A percentile compares a stretch with the other conserved stretches of the same genome.
phyloP scores from a whole-genome alignment of 371 early-diverging fungal species.

The Nematocida parisii region DNA sequence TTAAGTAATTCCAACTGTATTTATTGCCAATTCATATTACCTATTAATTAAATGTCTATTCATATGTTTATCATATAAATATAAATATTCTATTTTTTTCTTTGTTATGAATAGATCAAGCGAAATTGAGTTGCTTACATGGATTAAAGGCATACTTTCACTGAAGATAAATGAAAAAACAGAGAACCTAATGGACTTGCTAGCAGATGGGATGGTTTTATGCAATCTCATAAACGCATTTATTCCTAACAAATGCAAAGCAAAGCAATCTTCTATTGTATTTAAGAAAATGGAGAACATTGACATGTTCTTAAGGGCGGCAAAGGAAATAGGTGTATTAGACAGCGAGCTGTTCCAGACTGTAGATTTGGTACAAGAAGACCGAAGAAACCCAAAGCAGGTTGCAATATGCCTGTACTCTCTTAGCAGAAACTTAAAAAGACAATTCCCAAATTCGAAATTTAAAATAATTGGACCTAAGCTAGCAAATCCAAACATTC shows the following conservation, averaged over 20 bases:
- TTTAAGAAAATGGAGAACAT: slow-evolving; percentile 84
- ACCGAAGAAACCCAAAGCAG: slow-evolving; percentile 78
- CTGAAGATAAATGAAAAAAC: slow-evolving; percentile 52
- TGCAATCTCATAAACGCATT: slow-evolving; percentile 75
- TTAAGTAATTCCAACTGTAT: too few relatives aligned
- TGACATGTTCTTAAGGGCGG: slow-evolving; percentile 73
- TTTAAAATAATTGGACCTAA: slow-evolving; percentile 66
- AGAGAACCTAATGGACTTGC: slow-evolving; percentile 47
- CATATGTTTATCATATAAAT: background rate
- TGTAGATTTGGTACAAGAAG: slow-evolving; percentile 75
- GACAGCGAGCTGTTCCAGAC: slow-evolving; percentile 81
- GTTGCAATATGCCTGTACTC: slow-evolving; percentile 73
- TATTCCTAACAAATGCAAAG: slow-evolving; percentile 71
- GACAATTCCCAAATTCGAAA: slow-evolving; percentile 65
- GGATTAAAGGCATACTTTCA: slow-evolving; percentile 47
- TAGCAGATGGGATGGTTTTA: slow-evolving; percentile 76
- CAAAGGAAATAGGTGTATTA: slow-evolving; percentile 75
- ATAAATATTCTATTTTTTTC: slow-evolving; percentile 19
- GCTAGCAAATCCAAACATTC: slow-evolving; percentile 55
- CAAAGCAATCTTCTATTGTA: slow-evolving; percentile 73
- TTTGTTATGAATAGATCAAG: slow-evolving; percentile 44
- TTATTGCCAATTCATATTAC: too few relatives aligned
- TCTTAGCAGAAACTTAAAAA: slow-evolving; percentile 76
- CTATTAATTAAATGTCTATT: too few relatives aligned
- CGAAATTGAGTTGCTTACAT: slow-evolving; percentile 45